phyloP scores from a whole-genome alignment of 768 basidiomycete species.

The Kwoniella newhampshirensis region DNA sequence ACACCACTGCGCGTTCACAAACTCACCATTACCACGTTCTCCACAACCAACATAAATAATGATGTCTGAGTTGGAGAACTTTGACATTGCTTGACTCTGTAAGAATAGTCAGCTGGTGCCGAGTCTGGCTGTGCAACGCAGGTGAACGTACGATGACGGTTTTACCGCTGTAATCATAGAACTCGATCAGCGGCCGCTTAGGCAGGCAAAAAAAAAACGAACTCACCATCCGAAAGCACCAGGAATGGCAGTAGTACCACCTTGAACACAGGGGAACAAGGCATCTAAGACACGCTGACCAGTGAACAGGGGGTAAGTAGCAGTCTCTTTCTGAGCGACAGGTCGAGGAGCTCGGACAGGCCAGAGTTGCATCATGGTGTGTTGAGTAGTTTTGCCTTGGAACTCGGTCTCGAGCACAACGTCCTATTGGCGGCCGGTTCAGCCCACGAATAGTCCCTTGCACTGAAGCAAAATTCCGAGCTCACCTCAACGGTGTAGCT shows the following conservation, averaged over 20 bases:
- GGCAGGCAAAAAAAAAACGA: background rate
- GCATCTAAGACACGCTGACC: constrained; percentile 97
- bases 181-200: background rate
- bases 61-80: constrained; percentile 98
- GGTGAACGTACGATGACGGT: constrained; percentile 96
- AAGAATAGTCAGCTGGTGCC: background rate
- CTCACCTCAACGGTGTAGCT: constrained; percentile 85
- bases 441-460: background rate
- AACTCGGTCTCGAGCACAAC: constrained; percentile 96
- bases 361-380: constrained; percentile 98
- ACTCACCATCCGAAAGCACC: constrained; percentile 88
- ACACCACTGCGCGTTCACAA: background rate
- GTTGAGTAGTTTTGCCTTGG: constrained; percentile 86
- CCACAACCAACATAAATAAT: constrained; percentile 99
- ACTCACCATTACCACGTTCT: constrained; percentile 77
- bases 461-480: constrained; percentile 10
- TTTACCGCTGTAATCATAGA: constrained; percentile 46
- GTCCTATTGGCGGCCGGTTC: constrained; percentile 61
- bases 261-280: constrained; percentile 77
- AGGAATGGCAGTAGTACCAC: constrained; percentile 65
- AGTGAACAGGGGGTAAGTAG: constrained; percentile 85
- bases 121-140: background rate
- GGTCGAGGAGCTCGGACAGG: constrained; percentile 97
- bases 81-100: constrained; percentile 71
- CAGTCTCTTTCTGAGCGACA: constrained; percentile 90